Conservation (phyloP, 345 rosid species). For the Sapria himalayana region DNA sequence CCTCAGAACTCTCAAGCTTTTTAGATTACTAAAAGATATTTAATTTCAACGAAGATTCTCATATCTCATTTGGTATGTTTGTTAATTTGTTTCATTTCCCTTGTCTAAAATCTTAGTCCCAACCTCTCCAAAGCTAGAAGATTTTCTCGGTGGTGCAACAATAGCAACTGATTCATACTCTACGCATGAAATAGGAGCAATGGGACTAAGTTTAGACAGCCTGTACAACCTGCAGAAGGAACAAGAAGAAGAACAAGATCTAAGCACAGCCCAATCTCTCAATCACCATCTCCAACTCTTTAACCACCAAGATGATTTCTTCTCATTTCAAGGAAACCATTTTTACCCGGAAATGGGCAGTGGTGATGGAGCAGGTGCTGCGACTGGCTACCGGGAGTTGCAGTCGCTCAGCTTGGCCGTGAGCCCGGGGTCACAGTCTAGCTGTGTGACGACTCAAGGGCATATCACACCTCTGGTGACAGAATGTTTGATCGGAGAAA, state of each 20-base stretch:
- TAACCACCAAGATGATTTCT: slow-evolving; percentile 16
- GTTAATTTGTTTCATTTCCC: no score
- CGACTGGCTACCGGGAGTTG: slow-evolving; percentile 16
- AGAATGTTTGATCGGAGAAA: slow-evolving; percentile 15
- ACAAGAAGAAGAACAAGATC: slow-evolving; percentile 13
- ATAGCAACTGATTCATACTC: slow-evolving; percentile 1
- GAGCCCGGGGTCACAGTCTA: slow-evolving; percentile 37
- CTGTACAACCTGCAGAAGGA: slow-evolving; percentile 7
- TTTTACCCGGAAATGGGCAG: slow-evolving; percentile 13
- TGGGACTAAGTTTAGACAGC: slow-evolving; percentile 13
- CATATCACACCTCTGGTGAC: slow-evolving; percentile 17
- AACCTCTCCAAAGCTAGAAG: slow-evolving; percentile 52
- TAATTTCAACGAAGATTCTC: no score
- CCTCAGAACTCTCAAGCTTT: no score
- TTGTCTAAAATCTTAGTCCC: slow-evolving; percentile 23
- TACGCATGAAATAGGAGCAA: slow-evolving; percentile 6
- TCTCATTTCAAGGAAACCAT: slow-evolving; percentile 14
- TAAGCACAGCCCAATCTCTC: slow-evolving; percentile 17
- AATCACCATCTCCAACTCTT: slow-evolving; percentile 12
- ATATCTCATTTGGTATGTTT: no score
- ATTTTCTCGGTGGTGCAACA: slow-evolving; percentile 50
- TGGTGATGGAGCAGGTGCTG: slow-evolving; percentile 8
- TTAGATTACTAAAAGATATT: no score
- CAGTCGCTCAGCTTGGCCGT: slow-evolving; percentile 25
- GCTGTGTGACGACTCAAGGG: slow-evolving; percentile 17